Percentiles rank a stretch among this genome's conserved stretches.
These are phyloP conservation scores for Mycocentrospora acerina DNA, from an alignment of 2,329 filamentous ascomycete species.

Conservation along the genomic window DNA sequence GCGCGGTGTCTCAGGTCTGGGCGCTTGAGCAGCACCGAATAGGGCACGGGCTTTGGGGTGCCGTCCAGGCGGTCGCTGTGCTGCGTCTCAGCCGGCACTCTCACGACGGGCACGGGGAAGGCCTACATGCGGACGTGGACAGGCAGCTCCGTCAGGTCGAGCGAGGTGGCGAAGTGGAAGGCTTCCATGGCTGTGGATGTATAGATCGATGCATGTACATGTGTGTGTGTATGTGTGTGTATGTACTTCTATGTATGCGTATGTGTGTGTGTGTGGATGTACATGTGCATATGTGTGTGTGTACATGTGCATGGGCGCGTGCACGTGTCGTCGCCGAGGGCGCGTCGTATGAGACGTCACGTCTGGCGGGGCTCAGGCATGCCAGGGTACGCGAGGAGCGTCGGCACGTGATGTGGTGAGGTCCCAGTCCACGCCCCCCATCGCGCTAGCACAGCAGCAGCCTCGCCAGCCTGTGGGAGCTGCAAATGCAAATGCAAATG, in stretches of 20 bases:
- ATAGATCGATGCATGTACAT: background rate
- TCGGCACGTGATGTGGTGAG: constrained; percentile 17
- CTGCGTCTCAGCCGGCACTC: constrained; percentile 19
- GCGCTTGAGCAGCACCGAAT: constrained; percentile 74
- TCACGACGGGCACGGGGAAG: background rate
- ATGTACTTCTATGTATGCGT: background rate
- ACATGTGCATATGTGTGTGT: too few relatives aligned
- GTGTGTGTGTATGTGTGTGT: background rate
- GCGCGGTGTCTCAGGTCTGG: constrained; percentile 84
- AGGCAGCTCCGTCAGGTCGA: constrained; percentile 71
- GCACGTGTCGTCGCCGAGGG: too few relatives aligned
- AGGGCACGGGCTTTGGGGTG: constrained; percentile 70
- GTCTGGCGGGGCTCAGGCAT: constrained; percentile 9
- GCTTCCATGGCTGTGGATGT: constrained; percentile 69
- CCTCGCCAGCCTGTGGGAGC: too few relatives aligned
- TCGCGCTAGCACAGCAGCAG: constrained; percentile 20
- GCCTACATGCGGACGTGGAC: constrained; percentile 64
- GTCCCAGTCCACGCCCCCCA: too few relatives aligned
- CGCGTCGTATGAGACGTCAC: background rate
- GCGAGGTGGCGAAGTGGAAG: constrained; percentile 91
- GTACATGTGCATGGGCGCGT: too few relatives aligned
- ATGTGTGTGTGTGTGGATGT: too few relatives aligned
- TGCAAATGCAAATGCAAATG: too few relatives aligned
- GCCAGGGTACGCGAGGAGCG: constrained; percentile 24
- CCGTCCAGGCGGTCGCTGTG: constrained; percentile 73